A percentile compares a stretch with the other conserved stretches of the same genome.
Evolutionary conservation across 2,329 filamentous ascomycete species (phyloP).

Genomic region (Fusarium nodosum): DNA sequence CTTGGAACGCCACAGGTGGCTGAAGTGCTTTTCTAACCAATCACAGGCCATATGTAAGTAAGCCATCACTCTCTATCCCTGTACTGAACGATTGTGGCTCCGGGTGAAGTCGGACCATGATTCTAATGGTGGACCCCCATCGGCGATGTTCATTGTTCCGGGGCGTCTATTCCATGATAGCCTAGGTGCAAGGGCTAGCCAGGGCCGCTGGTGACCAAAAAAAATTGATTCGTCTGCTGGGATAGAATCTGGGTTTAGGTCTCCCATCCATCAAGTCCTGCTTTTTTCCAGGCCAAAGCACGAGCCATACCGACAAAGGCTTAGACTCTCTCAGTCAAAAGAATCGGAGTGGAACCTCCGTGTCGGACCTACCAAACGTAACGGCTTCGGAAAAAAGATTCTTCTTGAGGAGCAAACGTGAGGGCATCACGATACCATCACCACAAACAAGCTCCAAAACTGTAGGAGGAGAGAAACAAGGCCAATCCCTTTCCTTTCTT

Average conservation of each 20-base stretch:
- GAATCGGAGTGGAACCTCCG: slow-evolving; percentile 39
- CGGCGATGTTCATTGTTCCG: slow-evolving; percentile 43
- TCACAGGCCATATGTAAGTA: slow-evolving; percentile 47
- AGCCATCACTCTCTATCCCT: slow-evolving; percentile 27
- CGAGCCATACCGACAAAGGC: slow-evolving; percentile 9
- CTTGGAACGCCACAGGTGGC: slow-evolving; percentile 43
- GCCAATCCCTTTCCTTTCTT: neutral
- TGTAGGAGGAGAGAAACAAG: slow-evolving; percentile 10
- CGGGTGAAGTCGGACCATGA: slow-evolving; percentile 55
- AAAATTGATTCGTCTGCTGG: slow-evolving; percentile 11
- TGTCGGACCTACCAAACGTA: slow-evolving; percentile 15
- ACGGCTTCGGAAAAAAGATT: slow-evolving; percentile 47
- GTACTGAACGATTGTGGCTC: slow-evolving; percentile 33
- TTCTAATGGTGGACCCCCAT: slow-evolving; percentile 14
- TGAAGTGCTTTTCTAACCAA: slow-evolving; percentile 52
- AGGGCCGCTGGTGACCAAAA: slow-evolving; percentile 1
- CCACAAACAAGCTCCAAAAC: slow-evolving; percentile 26
- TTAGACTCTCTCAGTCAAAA: slow-evolving; percentile 18
- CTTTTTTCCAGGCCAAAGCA: neutral
- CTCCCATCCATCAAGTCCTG: slow-evolving; percentile 10
- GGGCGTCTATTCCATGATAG: slow-evolving; percentile 37
- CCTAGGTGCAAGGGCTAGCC: neutral
- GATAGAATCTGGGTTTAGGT: neutral
- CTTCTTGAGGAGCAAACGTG: slow-evolving; percentile 31
- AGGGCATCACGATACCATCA: slow-evolving; percentile 40